A percentile compares a stretch with the other conserved stretches of the same genome.
phyloP scores from a whole-genome alignment of 2,329 filamentous ascomycete genomes.

The Colletotrichum sp. region DNA sequence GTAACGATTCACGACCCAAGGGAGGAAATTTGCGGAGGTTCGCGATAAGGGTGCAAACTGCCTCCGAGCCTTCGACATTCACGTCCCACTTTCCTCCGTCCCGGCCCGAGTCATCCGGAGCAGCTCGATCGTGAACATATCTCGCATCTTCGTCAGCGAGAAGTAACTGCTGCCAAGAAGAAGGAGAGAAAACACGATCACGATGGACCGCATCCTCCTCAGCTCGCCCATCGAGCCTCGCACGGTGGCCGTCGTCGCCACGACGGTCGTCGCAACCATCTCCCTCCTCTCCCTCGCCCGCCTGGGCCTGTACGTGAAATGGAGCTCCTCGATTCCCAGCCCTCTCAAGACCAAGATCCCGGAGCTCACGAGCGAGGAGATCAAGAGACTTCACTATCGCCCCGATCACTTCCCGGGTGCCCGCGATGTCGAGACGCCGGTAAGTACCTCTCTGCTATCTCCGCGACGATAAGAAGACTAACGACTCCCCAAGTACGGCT shows the following conservation, averaged over 20 bases:
- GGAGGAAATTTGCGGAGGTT: neutral
- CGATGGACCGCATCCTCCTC: conserved; percentile 35
- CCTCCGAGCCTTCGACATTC: neutral
- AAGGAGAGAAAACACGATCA: neutral
- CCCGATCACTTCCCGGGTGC: conserved; percentile 74
- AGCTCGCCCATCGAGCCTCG: conserved; percentile 26
- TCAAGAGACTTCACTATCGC: conserved; percentile 58
- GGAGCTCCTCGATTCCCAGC: conserved; percentile 44
- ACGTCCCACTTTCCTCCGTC: neutral
- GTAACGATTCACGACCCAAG: neutral
- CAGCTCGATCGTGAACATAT: neutral
- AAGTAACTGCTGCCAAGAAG: neutral
- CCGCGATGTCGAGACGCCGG: conserved; percentile 74
- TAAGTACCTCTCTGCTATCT: conserved; percentile 34
- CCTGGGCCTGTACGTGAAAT: conserved; percentile 43
- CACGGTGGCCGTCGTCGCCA: conserved; percentile 39
- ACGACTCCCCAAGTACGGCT: conserved; percentile 61
- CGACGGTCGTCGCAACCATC: conserved; percentile 47
- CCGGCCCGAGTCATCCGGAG: neutral
- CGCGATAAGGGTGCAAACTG: neutral
- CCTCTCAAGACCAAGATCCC: conserved; percentile 49
- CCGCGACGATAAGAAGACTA: neutral
- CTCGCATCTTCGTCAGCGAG: neutral
- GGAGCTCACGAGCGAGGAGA: conserved; percentile 37
- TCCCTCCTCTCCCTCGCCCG: conserved; percentile 40